phyloP scores from a whole-genome alignment of 139 green algal genomes.

The Zygnema circumcarinatum region DNA sequence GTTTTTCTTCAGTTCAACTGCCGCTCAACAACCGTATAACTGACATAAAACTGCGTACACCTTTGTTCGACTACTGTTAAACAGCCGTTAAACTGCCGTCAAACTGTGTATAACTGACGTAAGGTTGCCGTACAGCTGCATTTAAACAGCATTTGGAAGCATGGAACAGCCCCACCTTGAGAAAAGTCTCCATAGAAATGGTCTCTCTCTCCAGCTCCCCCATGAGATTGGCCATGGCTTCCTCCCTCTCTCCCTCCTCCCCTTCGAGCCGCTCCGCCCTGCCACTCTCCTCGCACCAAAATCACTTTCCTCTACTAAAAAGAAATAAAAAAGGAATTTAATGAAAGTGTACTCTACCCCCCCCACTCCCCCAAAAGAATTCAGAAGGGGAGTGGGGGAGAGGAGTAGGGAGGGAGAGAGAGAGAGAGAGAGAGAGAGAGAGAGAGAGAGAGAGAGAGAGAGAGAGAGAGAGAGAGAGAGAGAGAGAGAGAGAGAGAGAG shows the following conservation, averaged over 20 bases:
- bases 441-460: too few species aligned
- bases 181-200: neutral
- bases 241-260: neutral
- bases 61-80: neutral
- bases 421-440: too few species aligned
- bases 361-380: neutral
- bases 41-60: neutral
- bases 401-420: neutral
- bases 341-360: neutral
- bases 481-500: too few species aligned
- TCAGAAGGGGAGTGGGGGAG: neutral
- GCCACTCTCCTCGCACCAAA: neutral
- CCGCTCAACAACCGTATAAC: neutral
- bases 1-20: neutral
- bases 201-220: neutral
- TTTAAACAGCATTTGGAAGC: too few species aligned
- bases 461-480: too few species aligned
- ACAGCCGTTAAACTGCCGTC: neutral
- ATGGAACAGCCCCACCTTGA: neutral
- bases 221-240: slow-evolving; percentile 1
- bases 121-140: too few species aligned
- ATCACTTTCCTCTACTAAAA: neutral
- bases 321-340: neutral
- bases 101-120: too few species aligned
- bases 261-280: neutral